These are phyloP conservation scores for Colletotrichum abscissum DNA, from an alignment of 2,329 filamentous ascomycete genomes.

Conservation along the genomic window DNA sequence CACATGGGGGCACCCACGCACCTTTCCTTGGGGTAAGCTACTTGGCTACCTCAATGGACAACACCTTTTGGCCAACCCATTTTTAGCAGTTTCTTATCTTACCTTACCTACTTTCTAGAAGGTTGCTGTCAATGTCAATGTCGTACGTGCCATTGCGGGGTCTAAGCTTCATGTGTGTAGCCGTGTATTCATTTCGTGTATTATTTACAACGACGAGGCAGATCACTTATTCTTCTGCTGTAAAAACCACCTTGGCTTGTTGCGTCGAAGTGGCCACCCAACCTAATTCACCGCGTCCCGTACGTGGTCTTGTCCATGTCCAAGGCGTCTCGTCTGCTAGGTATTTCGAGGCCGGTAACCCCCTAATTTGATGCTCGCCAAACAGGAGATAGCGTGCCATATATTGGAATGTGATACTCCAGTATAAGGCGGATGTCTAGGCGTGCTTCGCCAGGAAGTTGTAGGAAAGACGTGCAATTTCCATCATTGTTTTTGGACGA, in stretches of 20 bases:
- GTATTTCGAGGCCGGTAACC: neutral
- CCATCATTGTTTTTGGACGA: neutral
- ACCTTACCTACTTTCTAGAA: too few species aligned
- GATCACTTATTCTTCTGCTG: neutral
- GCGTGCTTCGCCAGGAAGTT: neutral
- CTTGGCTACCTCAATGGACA: too few species aligned
- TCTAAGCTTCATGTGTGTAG: neutral
- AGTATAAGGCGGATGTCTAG: neutral
- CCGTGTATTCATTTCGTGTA: neutral
- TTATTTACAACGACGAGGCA: neutral
- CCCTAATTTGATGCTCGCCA: neutral
- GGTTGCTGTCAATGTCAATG: too few species aligned
- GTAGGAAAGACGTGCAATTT: slow-evolving; percentile 5
- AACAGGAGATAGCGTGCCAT: neutral
- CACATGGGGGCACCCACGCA: too few species aligned
- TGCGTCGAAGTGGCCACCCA: neutral
- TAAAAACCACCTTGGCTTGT: neutral
- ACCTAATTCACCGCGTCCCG: neutral
- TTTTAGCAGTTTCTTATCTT: too few species aligned
- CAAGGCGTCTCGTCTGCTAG: slow-evolving; percentile 8
- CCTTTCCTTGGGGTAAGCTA: too few species aligned
- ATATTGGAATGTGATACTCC: neutral
- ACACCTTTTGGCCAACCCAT: too few species aligned
- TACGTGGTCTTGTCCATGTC: neutral
- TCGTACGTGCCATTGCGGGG: too few species aligned